These are phyloP conservation scores for Psophocarpus tetragonolobus DNA, from an alignment of 306 rosid species.

Conservation along the genomic window DNA sequence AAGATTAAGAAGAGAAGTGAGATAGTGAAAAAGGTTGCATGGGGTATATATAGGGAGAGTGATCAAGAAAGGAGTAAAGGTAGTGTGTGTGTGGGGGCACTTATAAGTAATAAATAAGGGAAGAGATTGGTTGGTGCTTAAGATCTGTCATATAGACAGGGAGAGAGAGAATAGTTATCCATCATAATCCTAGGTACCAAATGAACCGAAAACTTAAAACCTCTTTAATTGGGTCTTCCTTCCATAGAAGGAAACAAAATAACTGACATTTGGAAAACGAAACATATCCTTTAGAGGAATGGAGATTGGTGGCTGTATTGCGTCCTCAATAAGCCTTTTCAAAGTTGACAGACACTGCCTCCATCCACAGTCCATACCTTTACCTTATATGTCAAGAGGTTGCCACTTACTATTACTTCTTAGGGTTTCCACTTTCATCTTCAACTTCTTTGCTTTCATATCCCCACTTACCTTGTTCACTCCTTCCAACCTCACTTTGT, in stretches of 20 bases:
- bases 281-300: conserved; percentile 39
- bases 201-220: conserved; percentile 54
- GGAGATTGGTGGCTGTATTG: too few species aligned
- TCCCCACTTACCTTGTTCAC: not conserved
- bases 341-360: conserved; percentile 44
- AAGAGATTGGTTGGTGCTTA: conserved; percentile 45
- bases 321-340: conserved; percentile 51
- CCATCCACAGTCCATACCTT: not conserved
- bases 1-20: conserved; percentile 20
- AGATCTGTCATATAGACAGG: conserved; percentile 36
- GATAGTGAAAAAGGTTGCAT: conserved; percentile 17
- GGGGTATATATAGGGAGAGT: conserved; percentile 44
- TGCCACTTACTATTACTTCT: not conserved
- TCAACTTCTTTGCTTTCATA: not conserved
- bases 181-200: conserved; percentile 72
- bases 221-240: conserved; percentile 48
- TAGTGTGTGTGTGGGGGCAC: not conserved
- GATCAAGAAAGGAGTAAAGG: not conserved
- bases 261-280: conserved; percentile 40
- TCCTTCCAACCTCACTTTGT: not conserved
- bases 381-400: not conserved
- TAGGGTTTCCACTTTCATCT: conserved; percentile 42
- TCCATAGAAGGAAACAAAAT: conserved; percentile 52
- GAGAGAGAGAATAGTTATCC: conserved; percentile 57
- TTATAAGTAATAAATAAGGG: conserved; percentile 34